Base-by-base conservation (phyloP, 768 basidiomycete species). In the Gyrodon lividus region DNA sequence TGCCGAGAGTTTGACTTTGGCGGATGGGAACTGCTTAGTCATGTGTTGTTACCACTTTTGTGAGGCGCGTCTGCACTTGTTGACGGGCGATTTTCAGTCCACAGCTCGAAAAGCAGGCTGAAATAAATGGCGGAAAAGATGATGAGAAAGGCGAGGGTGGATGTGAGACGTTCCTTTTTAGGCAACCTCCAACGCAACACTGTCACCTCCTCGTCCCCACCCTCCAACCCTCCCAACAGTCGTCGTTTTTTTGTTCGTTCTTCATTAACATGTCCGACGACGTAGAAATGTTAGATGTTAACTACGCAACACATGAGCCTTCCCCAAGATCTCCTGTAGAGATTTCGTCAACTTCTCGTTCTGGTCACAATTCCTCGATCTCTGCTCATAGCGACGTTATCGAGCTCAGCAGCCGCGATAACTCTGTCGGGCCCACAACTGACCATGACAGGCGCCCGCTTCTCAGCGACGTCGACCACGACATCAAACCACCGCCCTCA, bases 81-180 rank as follows among this genome's bases (percentile, higher is more conserved):
- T 20, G 19, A 40, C 23, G 39, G 57, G 38, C 37, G 44, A 61
- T 55, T 62, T 65, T 66, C 63, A 56, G 64, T 56, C 54, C 47
- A 62, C 42, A 55, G 55, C 52, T 44, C 53, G 55, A 59, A 60
- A 62, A 50, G 46, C 51, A 35, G 52, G 45, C 53, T 51, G 56
- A 53, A 64, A 61, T n/a, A 65, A 66, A 58, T 45, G 48, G 59
- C 54, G 52, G 49, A 41, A 66, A 61, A 57, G 62, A 56, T 55
- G 66, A 56, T 67, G 63, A 60, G 65, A 62, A 66, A 59, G 62
- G 48, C 49, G 46, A 46, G 34, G 41, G 52, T 23, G 43, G 60
- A 61, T 53, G 59, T 65, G 67, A 65, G 59, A 69, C 61, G 67
- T 68, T 68, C 67, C 67, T 69, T 69, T 64, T 69, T 69, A 58